A percentile compares a stretch with the other conserved stretches of the same genome.
These are phyloP conservation scores for Blastocystis sp. DNA, from an alignment of 352 stramenopile species.

Conservation along the genomic window DNA sequence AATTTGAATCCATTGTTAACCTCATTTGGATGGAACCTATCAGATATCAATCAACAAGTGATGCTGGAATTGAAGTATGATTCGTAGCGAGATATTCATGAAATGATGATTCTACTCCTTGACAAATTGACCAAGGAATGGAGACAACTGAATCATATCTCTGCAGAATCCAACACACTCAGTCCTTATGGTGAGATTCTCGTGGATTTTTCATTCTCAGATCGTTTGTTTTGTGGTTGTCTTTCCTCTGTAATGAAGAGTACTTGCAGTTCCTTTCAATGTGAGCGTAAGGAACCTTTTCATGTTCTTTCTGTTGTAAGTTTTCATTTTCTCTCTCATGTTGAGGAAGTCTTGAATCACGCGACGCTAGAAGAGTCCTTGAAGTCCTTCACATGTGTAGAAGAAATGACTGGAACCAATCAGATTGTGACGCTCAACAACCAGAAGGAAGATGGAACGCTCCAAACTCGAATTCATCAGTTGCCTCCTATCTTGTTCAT, in stretches of 20 bases:
- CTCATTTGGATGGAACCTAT: constrained; percentile 22
- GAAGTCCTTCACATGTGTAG: background rate
- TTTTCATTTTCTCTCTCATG: background rate
- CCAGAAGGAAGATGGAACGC: background rate
- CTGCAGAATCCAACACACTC: background rate
- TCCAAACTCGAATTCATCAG: background rate
- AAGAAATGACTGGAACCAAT: background rate
- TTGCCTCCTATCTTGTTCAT: background rate
- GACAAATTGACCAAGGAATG: constrained; percentile 66
- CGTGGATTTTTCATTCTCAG: background rate
- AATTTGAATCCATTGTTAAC: background rate
- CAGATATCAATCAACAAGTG: constrained; percentile 28
- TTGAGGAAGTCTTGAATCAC: background rate
- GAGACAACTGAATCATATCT: background rate
- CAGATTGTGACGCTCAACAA: background rate
- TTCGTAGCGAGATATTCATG: constrained; percentile 20
- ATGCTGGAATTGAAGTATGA: background rate
- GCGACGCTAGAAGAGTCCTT: background rate
- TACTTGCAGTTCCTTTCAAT: background rate
- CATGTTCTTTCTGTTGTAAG: constrained; percentile 21
- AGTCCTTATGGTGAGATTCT: background rate
- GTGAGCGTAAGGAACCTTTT: constrained; percentile 4
- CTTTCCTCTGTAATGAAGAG: background rate
- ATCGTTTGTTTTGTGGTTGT: constrained; percentile 20
- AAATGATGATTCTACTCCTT: constrained; percentile 68